phyloP scores from a whole-genome alignment of 352 stramenopile species.

The Thalassiosira exigua region DNA sequence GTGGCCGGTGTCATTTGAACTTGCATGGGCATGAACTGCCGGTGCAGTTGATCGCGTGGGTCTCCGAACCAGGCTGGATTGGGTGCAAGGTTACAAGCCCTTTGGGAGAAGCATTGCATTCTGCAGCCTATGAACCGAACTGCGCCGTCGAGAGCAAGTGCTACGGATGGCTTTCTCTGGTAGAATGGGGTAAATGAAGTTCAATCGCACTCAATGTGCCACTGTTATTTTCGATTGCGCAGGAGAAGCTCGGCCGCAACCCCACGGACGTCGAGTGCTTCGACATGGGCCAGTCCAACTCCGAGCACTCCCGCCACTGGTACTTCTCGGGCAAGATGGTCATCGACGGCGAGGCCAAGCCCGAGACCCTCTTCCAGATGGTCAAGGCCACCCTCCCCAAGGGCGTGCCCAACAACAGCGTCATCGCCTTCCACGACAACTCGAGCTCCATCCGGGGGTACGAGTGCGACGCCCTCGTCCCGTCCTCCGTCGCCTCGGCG shows the following conservation, averaged over 20 bases:
- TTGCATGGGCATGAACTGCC: too few relatives aligned
- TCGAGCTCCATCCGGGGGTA: constrained; percentile 96
- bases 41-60: too few relatives aligned
- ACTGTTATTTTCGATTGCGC: constrained; percentile 72
- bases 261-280: constrained; percentile 99
- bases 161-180: neutral
- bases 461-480: constrained; percentile 87
- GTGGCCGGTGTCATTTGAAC: too few relatives aligned
- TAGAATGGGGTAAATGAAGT: constrained; percentile 9
- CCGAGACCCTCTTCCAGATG: constrained; percentile 98
- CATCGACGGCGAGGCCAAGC: constrained; percentile 95
- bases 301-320: constrained; percentile 99
- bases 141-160: constrained; percentile 1
- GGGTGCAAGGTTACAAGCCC: too few relatives aligned
- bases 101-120: too few relatives aligned
- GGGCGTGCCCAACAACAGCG: constrained; percentile 90
- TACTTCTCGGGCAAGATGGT: constrained; percentile 99
- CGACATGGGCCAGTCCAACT: constrained; percentile 98
- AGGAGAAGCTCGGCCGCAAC: constrained; percentile 96
- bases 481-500: constrained; percentile 53
- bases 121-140: too few relatives aligned
- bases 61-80: too few relatives aligned
- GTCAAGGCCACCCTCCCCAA: constrained; percentile 97
- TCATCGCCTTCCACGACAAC: constrained; percentile 99
- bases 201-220: too few relatives aligned